Conservation (phyloP, 352 stramenopile species). For the Phytophthora colocasiae region DNA sequence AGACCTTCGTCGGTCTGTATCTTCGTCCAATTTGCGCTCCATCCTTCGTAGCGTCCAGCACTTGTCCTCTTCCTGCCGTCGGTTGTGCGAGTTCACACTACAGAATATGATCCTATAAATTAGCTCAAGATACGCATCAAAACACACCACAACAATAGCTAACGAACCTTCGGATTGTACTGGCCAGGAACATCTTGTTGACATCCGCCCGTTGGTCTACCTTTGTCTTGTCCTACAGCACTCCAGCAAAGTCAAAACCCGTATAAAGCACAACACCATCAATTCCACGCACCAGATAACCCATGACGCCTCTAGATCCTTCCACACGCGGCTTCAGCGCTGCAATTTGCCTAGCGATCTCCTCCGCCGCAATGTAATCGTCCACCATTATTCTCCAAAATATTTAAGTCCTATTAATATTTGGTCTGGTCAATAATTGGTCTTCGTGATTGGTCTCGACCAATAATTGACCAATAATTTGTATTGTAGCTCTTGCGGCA, state of each 20-base stretch:
- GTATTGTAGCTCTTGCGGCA: neutral
- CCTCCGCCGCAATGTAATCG: conserved; percentile 36
- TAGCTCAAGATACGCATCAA: neutral
- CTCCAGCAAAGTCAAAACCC: conserved; percentile 1
- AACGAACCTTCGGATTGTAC: conserved; percentile 67
- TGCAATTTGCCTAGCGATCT: conserved; percentile 52
- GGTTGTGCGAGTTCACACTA: conserved; percentile 71
- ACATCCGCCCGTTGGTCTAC: conserved; percentile 52
- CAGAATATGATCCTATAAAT: neutral
- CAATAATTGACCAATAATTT: neutral
- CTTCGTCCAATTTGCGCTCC: conserved; percentile 41
- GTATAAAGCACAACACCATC: neutral
- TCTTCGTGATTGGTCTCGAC: neutral
- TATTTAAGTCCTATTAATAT: no score
- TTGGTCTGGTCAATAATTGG: neutral
- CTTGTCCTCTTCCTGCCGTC: conserved; percentile 68
- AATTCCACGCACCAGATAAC: conserved; percentile 50
- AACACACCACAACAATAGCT: neutral
- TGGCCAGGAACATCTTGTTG: conserved; percentile 73
- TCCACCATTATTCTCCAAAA: conserved; percentile 17
- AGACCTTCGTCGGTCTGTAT: conserved; percentile 4
- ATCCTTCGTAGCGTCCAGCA: conserved; percentile 63
- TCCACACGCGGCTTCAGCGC: conserved; percentile 39
- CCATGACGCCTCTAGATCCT: conserved; percentile 51
- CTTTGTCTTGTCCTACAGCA: conserved; percentile 30